phyloP scores from a whole-genome alignment of 768 basidiomycete species.

The Auricularia sp. region DNA sequence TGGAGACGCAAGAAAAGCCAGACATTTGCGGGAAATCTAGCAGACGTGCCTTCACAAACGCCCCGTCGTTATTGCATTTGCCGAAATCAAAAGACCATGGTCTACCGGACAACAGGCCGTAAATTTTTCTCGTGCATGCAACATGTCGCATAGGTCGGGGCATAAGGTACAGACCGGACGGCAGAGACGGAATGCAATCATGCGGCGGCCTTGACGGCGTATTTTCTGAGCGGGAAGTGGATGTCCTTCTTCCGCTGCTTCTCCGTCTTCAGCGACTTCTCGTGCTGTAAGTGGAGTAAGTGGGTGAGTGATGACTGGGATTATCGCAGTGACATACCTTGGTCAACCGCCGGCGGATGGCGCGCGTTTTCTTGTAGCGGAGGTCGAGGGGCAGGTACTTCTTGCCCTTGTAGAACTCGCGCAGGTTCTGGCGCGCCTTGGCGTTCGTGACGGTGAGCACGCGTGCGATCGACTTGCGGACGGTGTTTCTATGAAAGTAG shows the following conservation, averaged over 20 bases:
- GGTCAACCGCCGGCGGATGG: constrained; percentile 91
- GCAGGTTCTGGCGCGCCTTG: constrained; percentile 92
- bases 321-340: constrained; percentile 42
- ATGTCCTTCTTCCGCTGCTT: constrained; percentile 90
- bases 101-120: too few species aligned
- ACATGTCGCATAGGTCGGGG: constrained; percentile 1
- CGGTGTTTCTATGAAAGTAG: constrained; percentile 54
- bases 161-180: not conserved
- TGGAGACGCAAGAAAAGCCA: too few species aligned
- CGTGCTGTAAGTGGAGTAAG: constrained; percentile 46
- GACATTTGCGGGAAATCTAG: too few species aligned
- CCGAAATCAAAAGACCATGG: too few species aligned
- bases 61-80: too few species aligned
- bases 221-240: constrained; percentile 91
- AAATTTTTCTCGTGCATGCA: not conserved
- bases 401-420: constrained; percentile 97
- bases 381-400: constrained; percentile 96
- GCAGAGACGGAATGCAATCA: not conserved
- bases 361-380: constrained; percentile 95
- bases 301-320: not conserved
- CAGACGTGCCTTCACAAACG: too few species aligned
- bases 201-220: constrained; percentile 72
- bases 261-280: constrained; percentile 76
- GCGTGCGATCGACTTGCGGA: constrained; percentile 98
- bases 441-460: constrained; percentile 98